Percentiles rank a stretch among this genome's conserved stretches.
phyloP scores from a whole-genome alignment of 2,329 filamentous ascomycete species.

The Trichoderma arundinaceum region DNA sequence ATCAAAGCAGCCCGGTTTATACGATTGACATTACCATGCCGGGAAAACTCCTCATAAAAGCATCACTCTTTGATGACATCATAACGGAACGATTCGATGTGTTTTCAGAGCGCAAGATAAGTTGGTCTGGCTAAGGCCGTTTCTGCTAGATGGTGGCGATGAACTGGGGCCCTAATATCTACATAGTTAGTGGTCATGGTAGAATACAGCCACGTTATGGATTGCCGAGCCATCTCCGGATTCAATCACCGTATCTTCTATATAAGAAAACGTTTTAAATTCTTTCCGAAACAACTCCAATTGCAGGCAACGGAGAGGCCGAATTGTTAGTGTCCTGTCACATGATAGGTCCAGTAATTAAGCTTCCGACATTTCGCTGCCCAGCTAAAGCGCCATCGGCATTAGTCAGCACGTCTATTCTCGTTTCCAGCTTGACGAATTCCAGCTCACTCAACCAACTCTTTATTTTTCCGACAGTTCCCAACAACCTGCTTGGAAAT shows the following conservation, averaged over 20 bases:
- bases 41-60: neutral
- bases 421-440: neutral
- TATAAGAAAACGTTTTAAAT: too few species aligned
- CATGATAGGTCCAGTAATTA: neutral
- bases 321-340: neutral
- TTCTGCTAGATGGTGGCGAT: too few species aligned
- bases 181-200: neutral
- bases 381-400: neutral
- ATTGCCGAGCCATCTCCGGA: too few species aligned
- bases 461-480: neutral
- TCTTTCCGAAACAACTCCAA: neutral
- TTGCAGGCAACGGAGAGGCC: neutral
- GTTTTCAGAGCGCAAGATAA: neutral
- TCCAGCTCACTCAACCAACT: neutral
- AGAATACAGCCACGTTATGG: neutral
- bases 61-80: neutral
- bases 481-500: too few species aligned
- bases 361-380: neutral
- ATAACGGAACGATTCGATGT: neutral
- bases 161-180: too few species aligned
- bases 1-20: neutral
- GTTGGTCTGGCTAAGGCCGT: neutral
- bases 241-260: too few species aligned
- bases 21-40: neutral
- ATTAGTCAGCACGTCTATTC: neutral